Evolutionary conservation across 2,329 filamentous ascomycete species (phyloP).

Genomic region (Fusarium luffae): DNA sequence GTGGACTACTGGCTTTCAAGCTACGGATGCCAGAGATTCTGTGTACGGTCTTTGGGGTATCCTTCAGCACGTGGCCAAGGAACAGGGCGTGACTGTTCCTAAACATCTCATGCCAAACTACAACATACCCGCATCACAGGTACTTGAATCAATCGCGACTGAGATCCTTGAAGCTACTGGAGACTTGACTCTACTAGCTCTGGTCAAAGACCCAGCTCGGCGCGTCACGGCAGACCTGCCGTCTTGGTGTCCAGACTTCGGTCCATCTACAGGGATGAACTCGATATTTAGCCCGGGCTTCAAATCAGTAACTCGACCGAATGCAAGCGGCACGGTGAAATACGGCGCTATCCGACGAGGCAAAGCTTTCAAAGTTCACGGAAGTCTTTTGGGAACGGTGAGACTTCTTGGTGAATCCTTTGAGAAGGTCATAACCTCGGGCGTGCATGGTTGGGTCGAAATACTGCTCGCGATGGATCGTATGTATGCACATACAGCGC

Average conservation of each 20-base stretch:
- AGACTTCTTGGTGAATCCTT: not conserved
- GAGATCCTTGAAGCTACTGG: not conserved
- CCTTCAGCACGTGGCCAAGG: not conserved
- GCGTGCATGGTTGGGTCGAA: not conserved
- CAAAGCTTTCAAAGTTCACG: not conserved
- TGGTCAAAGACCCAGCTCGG: not conserved
- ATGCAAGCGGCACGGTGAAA: not conserved
- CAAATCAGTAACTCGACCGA: not conserved
- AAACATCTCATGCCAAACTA: not conserved
- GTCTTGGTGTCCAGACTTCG: not conserved
- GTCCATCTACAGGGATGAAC: not conserved
- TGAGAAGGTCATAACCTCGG: not conserved
- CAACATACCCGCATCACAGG: not conserved
- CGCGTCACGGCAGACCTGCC: not conserved
- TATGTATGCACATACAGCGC: not conserved
- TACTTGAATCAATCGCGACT: not conserved
- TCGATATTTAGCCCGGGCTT: not conserved
- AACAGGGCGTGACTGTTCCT: not conserved
- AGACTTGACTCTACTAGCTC: not conserved
- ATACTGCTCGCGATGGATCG: not conserved
- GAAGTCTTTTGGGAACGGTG: not conserved
- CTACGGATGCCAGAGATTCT: not conserved
- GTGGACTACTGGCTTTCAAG: not conserved
- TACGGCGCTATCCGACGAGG: not conserved
- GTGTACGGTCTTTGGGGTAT: not conserved